Base-by-base conservation (phyloP, 106 monocot genomes). In the Dioscorea alata region DNA sequence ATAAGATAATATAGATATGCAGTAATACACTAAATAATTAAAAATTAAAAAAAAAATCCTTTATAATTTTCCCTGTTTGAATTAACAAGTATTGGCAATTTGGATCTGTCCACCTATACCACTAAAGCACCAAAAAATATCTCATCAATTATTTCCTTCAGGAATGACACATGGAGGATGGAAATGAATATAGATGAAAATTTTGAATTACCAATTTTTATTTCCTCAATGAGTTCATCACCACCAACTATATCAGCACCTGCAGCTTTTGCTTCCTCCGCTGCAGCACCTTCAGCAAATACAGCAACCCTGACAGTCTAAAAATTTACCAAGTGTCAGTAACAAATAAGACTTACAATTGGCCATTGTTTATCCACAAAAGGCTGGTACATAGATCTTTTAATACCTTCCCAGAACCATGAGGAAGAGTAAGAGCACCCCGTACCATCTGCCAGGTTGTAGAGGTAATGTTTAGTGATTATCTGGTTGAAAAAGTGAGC, bases 221-320 rank as follows among this genome's bases (percentile, higher is more conserved):
- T 97, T 74, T 89, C 82, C 71, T 97, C 92, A 69, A 97, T 87
- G 49, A 97, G 84, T 57, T 89, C 85, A 77, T 92, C 92, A 50
- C 92, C 89, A 49, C 97, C 97, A 65, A 97, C 89, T 68, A 89
- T 57, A 79, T 97, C 97, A 73, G 92, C 97, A 66, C 97, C 97
- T 35, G 89, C 86, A 79, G 80, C 78, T 76, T 76, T 86, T 15
- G 97, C 97, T 77, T 92, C 96, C 66, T 97, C 97, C 50, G 92
- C 92, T 51, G 92, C 88, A 69, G 84, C 49, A 28, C 85, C 92
- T 80, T 97, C 97, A 23, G 92, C 92, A 85, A 97, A 97, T 71
- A 97, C 97, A 59, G 97, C 97, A 61, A 97, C 85, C 65, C 97
- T 87, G 50, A 92, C 92, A 77, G 76, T 80, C 97, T 92, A 64